Evolutionary conservation across 169 alveolate species (phyloP), one percentile per base, ranked within the genome.

Genomic region (Plasmodium berghei): DNA sequence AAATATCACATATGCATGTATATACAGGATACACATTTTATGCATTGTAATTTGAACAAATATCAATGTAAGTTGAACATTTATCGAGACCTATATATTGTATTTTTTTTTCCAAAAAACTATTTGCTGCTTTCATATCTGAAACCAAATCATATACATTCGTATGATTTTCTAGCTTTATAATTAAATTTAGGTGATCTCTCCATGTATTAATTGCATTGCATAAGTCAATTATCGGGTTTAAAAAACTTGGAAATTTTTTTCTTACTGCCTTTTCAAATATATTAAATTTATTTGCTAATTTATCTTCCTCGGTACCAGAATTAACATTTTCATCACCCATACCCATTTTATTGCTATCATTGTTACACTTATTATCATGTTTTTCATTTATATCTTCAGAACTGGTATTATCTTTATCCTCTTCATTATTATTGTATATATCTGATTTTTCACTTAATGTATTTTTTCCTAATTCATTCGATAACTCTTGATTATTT

Each of bases 181-280:
- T 59, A 20, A 85, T 85, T 64, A 85, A 70, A 40, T 69, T 42
- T 58, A 85, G 56, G 70, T 85, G 91, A 46, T 59, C 75, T 72
- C 87, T 70, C 91, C 91, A 85, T n/a, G 87, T 70, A 62, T 85
- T 70, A 56, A 85, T 85, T 20, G 91, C 85, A 59, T 85, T 59
- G 34, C 91, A 85, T 61, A 85, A 85, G 55, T 71, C 87, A 59
- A 58, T 70, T 45, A 70, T 69, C 9, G 91, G 91, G 54, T 85
- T 61, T 61, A 85, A 24, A 42, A 85, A 69, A 22, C 91, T 85
- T 0, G 91, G 91, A 42, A 85, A 85, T 9, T 85, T 69, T 85
- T 85, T 70, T 20, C 87, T 85, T 54, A 85, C 34, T 5, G 64
- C 87, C 46, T 85, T 85, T 85, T 85, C 91, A 54, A 85, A 85